These are phyloP conservation scores for Boletellus emodensis DNA, from an alignment of 768 basidiomycete genomes.

Conservation along the genomic window DNA sequence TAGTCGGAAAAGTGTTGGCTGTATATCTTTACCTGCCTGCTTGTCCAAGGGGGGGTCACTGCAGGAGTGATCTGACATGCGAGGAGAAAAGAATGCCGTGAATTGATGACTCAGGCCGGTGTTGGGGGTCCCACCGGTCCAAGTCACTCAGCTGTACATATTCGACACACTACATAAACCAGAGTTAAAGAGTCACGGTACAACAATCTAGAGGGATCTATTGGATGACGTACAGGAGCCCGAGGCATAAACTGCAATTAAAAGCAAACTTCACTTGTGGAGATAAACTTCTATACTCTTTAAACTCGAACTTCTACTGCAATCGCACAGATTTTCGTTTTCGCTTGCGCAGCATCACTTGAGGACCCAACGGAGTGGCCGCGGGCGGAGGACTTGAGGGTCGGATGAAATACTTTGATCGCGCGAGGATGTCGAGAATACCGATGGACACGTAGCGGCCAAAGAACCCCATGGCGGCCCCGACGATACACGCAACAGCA, in stretches of 20 bases:
- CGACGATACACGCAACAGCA: slow-evolving; percentile 53
- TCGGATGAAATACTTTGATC: slow-evolving; percentile 11
- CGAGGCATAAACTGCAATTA: background rate
- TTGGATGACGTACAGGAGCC: background rate
- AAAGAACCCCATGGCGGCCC: slow-evolving; percentile 41
- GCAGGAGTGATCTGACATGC: background rate
- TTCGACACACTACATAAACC: background rate
- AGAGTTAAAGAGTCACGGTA: background rate
- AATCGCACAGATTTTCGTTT: slow-evolving; percentile 21
- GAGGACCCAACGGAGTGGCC: slow-evolving; percentile 3
- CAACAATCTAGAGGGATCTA: background rate
- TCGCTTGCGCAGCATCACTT: slow-evolving; percentile 18
- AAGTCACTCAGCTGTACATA: too few species aligned
- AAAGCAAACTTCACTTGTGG: background rate
- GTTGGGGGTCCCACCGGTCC: slow-evolving; percentile 9
- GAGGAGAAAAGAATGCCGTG: too few species aligned
- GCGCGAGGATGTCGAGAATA: slow-evolving; percentile 10
- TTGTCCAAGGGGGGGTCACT: background rate
- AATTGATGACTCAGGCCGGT: background rate
- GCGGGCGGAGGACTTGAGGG: slow-evolving; percentile 1
- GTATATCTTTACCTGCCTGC: slow-evolving; percentile 1
- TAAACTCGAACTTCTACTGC: slow-evolving; percentile 12
- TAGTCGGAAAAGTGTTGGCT: too few species aligned
- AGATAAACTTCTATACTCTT: background rate
- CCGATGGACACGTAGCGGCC: slow-evolving; percentile 27